Conservation (phyloP, 2,329 filamentous ascomycete species). For the Epicoccum sorghinum region DNA sequence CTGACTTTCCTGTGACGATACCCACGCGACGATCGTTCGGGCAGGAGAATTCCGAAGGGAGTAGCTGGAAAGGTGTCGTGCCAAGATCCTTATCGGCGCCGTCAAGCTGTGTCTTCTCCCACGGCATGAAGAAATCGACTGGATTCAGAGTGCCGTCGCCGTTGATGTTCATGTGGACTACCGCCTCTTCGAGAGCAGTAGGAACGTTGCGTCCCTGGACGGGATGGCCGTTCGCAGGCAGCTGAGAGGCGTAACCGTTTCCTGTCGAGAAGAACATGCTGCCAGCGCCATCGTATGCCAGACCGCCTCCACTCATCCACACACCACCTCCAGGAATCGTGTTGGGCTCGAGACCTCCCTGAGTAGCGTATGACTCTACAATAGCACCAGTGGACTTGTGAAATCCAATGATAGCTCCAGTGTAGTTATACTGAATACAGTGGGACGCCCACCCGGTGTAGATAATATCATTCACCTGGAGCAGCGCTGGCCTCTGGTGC, state of each 20-base stretch:
- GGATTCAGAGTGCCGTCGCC: constrained; percentile 52
- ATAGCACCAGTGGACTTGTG: constrained; percentile 54
- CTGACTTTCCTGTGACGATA: constrained; percentile 57
- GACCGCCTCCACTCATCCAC: constrained; percentile 59
- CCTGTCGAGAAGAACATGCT: constrained; percentile 57
- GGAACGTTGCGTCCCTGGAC: constrained; percentile 54
- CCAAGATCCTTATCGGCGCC: constrained; percentile 59
- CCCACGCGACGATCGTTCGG: constrained; percentile 55
- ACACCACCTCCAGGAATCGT: constrained; percentile 52
- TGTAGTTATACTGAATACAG: constrained; percentile 60
- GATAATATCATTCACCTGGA: constrained; percentile 55
- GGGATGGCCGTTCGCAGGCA: constrained; percentile 47
- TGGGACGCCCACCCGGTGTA: constrained; percentile 60
- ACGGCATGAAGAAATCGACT: constrained; percentile 60
- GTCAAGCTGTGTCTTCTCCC: constrained; percentile 57
- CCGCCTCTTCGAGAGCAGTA: constrained; percentile 56
- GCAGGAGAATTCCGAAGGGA: constrained; percentile 54
- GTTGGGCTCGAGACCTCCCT: constrained; percentile 50
- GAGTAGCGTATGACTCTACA: constrained; percentile 52
- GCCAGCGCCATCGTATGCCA: constrained; percentile 55
- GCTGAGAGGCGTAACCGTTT: constrained; percentile 58
- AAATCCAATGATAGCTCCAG: constrained; percentile 57
- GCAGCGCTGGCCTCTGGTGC: constrained; percentile 55
- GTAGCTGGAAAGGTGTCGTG: constrained; percentile 53
- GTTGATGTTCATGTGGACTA: constrained; percentile 56